Percentiles rank a stretch among this genome's conserved stretches.
Evolutionary conservation across 305 asterid genomes (phyloP).

Genomic region (Solanum hybrid): DNA sequence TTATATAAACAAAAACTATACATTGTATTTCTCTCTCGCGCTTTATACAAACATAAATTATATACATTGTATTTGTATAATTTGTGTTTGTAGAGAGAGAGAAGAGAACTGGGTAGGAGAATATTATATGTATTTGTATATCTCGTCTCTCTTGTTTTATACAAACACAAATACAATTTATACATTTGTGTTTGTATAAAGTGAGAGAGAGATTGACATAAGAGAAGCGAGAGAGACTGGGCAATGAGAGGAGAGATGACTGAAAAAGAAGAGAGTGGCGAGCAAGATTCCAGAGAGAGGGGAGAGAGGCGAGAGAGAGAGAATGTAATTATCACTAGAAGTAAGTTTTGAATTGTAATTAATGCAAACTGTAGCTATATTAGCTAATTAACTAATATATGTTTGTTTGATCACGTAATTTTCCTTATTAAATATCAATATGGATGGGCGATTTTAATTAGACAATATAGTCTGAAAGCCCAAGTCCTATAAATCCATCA

Average conservation of each 20-base stretch:
- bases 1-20: no score
- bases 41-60: no score
- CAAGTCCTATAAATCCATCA: not conserved
- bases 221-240: not conserved
- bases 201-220: not conserved
- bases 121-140: not conserved
- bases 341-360: no score
- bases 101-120: not conserved
- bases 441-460: not conserved
- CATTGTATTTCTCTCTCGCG: not conserved
- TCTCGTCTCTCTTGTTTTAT: not conserved
- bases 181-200: not conserved
- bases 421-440: not conserved
- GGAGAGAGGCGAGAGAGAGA: not conserved
- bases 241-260: not conserved
- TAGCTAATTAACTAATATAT: not conserved
- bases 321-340: no score
- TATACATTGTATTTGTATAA: not conserved
- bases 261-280: not conserved
- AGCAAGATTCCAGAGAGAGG: no score
- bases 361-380: no score
- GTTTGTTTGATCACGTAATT: no score
- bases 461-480: not conserved
- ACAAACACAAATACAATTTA: not conserved
- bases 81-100: not conserved